These are phyloP conservation scores for Moesziomyces globuligerus DNA, from an alignment of 1,284 basidiomycete genomes.

Conservation along the genomic window DNA sequence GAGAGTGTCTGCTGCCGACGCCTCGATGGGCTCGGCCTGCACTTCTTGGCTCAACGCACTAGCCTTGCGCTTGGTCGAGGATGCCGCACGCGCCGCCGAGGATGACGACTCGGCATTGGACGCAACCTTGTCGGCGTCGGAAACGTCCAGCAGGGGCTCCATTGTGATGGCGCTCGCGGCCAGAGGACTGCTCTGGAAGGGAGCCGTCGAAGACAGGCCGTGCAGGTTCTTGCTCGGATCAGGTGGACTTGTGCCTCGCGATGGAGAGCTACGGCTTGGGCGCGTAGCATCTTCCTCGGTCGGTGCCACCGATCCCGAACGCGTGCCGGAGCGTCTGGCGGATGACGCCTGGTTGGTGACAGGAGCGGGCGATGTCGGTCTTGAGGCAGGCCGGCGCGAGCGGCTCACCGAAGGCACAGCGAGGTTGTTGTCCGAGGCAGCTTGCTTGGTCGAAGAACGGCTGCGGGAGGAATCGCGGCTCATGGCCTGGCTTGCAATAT, in stretches of 20 bases:
- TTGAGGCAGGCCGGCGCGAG: slow-evolving; percentile 42
- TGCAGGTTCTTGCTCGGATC: slow-evolving; percentile 39
- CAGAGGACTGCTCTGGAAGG: slow-evolving; percentile 48
- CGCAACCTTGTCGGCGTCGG: slow-evolving; percentile 21
- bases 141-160: slow-evolving; percentile 40
- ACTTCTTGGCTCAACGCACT: slow-evolving; percentile 46
- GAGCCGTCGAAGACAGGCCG: slow-evolving; percentile 37
- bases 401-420: slow-evolving; percentile 35
- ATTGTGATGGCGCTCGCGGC: slow-evolving; percentile 49
- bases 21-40: slow-evolving; percentile 8
- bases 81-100: slow-evolving; percentile 1
- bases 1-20: slow-evolving; percentile 1
- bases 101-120: slow-evolving; percentile 10
- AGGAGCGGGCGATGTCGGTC: slow-evolving; percentile 38
- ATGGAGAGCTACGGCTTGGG: slow-evolving; percentile 15
- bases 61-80: slow-evolving; percentile 40
- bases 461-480: slow-evolving; percentile 37
- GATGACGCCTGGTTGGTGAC: slow-evolving; percentile 18
- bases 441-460: slow-evolving; percentile 31
- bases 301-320: slow-evolving; percentile 26
- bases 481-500: slow-evolving; percentile 20
- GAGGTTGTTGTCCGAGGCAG: slow-evolving; percentile 18
- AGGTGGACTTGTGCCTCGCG: slow-evolving; percentile 38
- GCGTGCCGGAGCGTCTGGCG: slow-evolving; percentile 20
- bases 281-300: slow-evolving; percentile 21